Conservation (phyloP, 1,284 basidiomycete species). For the Blastosporella zonata region DNA sequence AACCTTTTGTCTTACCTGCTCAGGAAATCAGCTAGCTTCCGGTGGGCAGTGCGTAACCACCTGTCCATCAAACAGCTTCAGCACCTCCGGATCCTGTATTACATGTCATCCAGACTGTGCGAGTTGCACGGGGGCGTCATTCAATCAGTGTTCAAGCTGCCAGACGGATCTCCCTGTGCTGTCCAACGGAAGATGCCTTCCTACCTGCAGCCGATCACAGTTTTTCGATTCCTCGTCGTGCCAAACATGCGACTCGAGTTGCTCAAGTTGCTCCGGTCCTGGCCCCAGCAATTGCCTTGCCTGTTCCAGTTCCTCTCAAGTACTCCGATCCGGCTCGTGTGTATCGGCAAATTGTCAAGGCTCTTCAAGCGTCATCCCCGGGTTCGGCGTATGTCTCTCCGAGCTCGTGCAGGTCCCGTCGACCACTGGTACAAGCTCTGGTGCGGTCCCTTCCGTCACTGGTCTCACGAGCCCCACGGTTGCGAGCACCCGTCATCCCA, state of each 20-base stretch:
- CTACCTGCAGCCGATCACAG: conserved; percentile 68
- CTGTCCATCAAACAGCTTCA: conserved; percentile 71
- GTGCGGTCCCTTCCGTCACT: conserved; percentile 54
- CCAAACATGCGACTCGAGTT: conserved; percentile 67
- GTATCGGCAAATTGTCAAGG: conserved; percentile 55
- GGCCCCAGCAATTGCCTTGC: conserved; percentile 69
- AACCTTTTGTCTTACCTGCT: conserved; percentile 70
- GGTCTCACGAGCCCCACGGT: conserved; percentile 48
- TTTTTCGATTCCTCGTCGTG: conserved; percentile 70
- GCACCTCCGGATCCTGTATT: conserved; percentile 60
- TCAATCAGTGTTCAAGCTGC: conserved; percentile 76
- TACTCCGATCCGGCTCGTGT: conserved; percentile 65
- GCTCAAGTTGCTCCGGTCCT: conserved; percentile 68
- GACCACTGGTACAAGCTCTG: conserved; percentile 41
- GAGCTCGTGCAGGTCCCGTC: conserved; percentile 60
- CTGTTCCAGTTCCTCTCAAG: conserved; percentile 59
- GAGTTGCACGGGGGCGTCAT: conserved; percentile 67
- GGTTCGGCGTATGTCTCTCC: conserved; percentile 74
- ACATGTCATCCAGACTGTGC: conserved; percentile 80
- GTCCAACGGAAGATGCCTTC: conserved; percentile 67
- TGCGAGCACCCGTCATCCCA: conserved; percentile 30
- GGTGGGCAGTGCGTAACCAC: conserved; percentile 68
- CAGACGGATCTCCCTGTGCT: conserved; percentile 65
- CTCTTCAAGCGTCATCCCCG: conserved; percentile 53
- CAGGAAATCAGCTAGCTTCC: conserved; percentile 59